Percentiles rank a stretch among this genome's conserved stretches.
Evolutionary conservation across 75 land plant species (phyloP).

Genomic region (Ceratopteris richardii): DNA sequence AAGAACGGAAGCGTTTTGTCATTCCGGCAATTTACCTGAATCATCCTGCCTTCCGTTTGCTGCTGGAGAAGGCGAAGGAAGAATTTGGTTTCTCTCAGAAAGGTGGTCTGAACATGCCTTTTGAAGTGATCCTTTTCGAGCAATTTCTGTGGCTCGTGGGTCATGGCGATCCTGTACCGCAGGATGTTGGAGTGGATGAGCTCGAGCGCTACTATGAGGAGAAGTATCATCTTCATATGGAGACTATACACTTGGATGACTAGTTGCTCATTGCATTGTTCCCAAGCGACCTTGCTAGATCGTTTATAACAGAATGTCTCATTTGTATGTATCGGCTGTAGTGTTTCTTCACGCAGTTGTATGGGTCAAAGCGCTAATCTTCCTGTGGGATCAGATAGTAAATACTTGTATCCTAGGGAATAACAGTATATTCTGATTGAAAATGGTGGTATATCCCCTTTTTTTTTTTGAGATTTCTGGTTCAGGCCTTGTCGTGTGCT

Average conservation of each 20-base stretch:
- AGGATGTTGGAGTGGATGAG: background rate
- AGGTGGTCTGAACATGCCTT: conserved; percentile 25
- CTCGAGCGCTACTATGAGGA: background rate
- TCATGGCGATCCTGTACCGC: background rate
- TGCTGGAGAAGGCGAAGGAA: conserved; percentile 25
- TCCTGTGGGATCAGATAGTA: too few relatives aligned
- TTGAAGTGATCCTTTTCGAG: conserved; percentile 24
- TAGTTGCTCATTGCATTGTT: too few relatives aligned
- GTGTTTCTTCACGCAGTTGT: too few relatives aligned
- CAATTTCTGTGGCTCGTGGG: conserved; percentile 8
- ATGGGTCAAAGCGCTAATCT: too few relatives aligned
- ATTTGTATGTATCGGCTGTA: too few relatives aligned
- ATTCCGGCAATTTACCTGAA: conserved; percentile 15
- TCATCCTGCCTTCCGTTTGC: conserved; percentile 17
- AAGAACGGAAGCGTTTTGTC: conserved; percentile 18
- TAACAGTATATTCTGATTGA: too few relatives aligned
- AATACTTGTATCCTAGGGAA: too few relatives aligned
- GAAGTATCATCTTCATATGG: background rate
- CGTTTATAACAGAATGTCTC: too few relatives aligned
- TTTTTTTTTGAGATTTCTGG: too few relatives aligned
- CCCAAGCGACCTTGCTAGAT: too few relatives aligned
- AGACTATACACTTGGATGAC: background rate
- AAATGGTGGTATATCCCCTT: too few relatives aligned
- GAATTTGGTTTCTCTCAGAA: conserved; percentile 29
- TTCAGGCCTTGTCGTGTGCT: too few relatives aligned